Evolutionary conservation across 2,329 filamentous ascomycete genomes (phyloP), one percentile per base, ranked within the genome.

Genomic region (Teratosphaeria zuluensis): DNA sequence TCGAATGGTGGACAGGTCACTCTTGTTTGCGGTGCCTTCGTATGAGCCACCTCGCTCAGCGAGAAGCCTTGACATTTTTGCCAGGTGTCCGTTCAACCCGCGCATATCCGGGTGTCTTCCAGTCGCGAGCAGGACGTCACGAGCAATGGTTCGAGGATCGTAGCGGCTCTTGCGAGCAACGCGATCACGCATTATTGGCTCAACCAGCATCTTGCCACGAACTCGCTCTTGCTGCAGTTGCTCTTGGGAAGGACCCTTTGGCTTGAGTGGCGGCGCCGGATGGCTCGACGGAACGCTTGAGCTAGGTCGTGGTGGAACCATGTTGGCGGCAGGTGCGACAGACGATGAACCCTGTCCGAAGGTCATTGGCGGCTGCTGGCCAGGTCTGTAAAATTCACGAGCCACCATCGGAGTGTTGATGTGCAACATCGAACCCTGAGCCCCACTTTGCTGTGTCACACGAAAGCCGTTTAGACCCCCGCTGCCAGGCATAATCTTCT

Each of bases 81-180:
- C 65, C 33, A 87, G 72, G 72, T 87, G 84, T 32, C 77, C 75
- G 65, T 88, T 88, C 38, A 88, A 70, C 2, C 76, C 71, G 30
- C 78, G 72, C 69, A 84, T 81, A 9, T 78, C 78, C 0, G 84
- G 84, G 67, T 87, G 84, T 59, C 80, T 79, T 16, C 83, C 83
- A 12, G 82, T 77, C 16, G 83, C 81, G 55, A 87, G 78, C 11
- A 88, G 73, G 6, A 88, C 77, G 67, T 87, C 84, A 55, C 83
- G 74, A 4, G 84, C 84, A 60, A 88, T 84, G 0, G 83, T 87
- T 52, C 78, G 76, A 1, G 80, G 77, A 65, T 87, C 78, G 66
- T 88, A 88, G 16, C 71, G 76, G 5, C 76, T 76, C 60, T 80
- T 80, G 30, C 76, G 72, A 4, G 76, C 69, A 8, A 78, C 78